These are phyloP conservation scores for Nakazawaea sp. DNA, from an alignment of 805 yeast species.

Conservation along the genomic window DNA sequence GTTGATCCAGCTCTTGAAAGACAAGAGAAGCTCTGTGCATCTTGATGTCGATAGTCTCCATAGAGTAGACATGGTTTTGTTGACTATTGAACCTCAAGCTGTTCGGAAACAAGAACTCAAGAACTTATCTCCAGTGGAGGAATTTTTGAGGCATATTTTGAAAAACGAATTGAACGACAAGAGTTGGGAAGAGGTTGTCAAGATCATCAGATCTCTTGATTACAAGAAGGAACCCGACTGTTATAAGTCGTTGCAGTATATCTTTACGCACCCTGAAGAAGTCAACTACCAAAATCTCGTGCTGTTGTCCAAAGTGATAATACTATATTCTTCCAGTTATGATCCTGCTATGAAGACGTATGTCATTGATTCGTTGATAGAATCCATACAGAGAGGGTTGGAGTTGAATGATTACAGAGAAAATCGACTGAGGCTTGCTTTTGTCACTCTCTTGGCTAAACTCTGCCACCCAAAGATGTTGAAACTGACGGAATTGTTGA, in stretches of 20 bases:
- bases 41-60: constrained; percentile 27
- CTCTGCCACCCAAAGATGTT: constrained; percentile 44
- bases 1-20: constrained; percentile 51
- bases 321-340: constrained; percentile 25
- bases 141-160: neutral
- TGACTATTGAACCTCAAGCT: constrained; percentile 49
- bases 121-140: neutral
- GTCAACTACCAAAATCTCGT: constrained; percentile 51
- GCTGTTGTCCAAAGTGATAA: constrained; percentile 41
- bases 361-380: constrained; percentile 58
- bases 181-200: neutral
- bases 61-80: constrained; percentile 50
- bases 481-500: constrained; percentile 37
- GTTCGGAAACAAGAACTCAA: constrained; percentile 23
- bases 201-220: neutral
- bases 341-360: constrained; percentile 30
- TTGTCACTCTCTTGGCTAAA: constrained; percentile 53
- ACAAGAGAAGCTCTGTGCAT: constrained; percentile 39
- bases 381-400: constrained; percentile 56
- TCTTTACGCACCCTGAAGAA: constrained; percentile 55
- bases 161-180: neutral
- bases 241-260: constrained; percentile 22
- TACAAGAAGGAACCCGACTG: constrained; percentile 12
- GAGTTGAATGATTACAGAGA: constrained; percentile 55
- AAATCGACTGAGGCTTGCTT: constrained; percentile 57